Percentiles rank a stretch among this genome's conserved stretches.
Evolutionary conservation across 768 basidiomycete genomes (phyloP).

Genomic region (Melanogaster broomeanus): DNA sequence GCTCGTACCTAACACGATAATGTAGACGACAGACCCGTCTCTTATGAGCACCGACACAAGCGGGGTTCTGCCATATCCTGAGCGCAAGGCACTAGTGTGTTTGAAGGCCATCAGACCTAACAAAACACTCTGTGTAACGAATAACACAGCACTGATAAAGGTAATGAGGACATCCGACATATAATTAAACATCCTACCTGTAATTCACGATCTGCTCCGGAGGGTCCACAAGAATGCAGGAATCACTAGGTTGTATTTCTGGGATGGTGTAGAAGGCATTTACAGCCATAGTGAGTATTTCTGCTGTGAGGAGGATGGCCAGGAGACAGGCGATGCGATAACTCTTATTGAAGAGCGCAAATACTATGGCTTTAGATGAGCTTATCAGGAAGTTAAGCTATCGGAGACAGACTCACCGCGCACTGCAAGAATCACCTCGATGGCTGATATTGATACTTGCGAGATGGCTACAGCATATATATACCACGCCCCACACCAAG

Average conservation of each 20-base stretch:
- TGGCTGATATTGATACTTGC: conserved; percentile 13
- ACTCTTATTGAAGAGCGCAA: conserved; percentile 37
- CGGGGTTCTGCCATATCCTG: conserved; percentile 44
- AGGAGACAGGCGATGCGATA: conserved; percentile 22
- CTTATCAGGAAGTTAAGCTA: not conserved
- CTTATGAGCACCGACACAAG: conserved; percentile 42
- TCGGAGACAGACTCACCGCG: conserved; percentile 21
- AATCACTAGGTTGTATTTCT: not conserved
- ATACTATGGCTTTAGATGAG: conserved; percentile 10
- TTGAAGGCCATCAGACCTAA: conserved; percentile 41
- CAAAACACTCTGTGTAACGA: conserved; percentile 40
- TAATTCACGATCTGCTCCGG: conserved; percentile 1
- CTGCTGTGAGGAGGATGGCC: conserved; percentile 7
- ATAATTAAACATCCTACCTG: not conserved
- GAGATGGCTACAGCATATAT: conserved; percentile 15
- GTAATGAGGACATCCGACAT: not conserved
- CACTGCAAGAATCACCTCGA: conserved; percentile 24
- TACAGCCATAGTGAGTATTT: conserved; percentile 29
- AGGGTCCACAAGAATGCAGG: conserved; percentile 4
- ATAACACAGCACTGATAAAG: conserved; percentile 25
- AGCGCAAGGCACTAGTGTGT: conserved; percentile 34
- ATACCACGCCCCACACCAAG: conserved; percentile 19
- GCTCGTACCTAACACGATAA: conserved; percentile 38
- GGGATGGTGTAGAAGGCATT: conserved; percentile 27
- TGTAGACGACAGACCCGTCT: conserved; percentile 48